These are phyloP conservation scores for Aureobasidium sp. DNA, from an alignment of 2,329 filamentous ascomycete genomes.

Conservation along the genomic window DNA sequence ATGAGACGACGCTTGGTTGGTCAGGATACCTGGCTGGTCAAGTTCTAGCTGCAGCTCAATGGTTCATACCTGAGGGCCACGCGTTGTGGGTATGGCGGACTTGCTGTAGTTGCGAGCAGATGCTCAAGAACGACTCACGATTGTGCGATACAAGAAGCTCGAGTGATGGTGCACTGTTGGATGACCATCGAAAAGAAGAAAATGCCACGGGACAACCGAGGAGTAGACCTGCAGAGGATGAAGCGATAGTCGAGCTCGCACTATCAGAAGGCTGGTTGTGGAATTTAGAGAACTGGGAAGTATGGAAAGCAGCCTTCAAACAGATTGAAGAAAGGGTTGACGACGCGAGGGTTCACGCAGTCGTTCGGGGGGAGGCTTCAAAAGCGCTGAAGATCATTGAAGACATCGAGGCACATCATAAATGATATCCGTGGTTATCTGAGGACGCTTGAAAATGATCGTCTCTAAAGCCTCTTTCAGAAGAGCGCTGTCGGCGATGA, in stretches of 20 bases:
- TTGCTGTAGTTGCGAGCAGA: background rate
- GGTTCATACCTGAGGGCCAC: background rate
- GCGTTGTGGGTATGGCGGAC: background rate
- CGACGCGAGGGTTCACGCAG: background rate
- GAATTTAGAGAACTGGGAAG: background rate
- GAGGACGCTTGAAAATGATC: too few relatives aligned
- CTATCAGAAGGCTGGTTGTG: background rate
- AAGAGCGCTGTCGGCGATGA: too few relatives aligned
- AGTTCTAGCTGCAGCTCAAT: background rate
- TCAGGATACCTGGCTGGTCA: background rate
- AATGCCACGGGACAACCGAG: too few relatives aligned
- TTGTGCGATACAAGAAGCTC: too few relatives aligned
- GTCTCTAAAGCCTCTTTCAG: too few relatives aligned
- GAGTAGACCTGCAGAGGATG: too few relatives aligned
- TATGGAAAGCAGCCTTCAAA: background rate
- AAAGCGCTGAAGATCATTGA: background rate
- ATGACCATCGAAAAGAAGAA: too few relatives aligned
- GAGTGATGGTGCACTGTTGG: too few relatives aligned
- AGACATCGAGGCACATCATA: background rate
- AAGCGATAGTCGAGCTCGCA: too few relatives aligned
- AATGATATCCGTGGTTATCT: too few relatives aligned
- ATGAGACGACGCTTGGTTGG: background rate
- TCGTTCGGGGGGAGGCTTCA: background rate
- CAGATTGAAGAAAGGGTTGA: background rate
- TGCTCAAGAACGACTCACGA: too few relatives aligned